Base-by-base conservation (phyloP, 2,329 filamentous ascomycete genomes). In the Cladosporium sp. region DNA sequence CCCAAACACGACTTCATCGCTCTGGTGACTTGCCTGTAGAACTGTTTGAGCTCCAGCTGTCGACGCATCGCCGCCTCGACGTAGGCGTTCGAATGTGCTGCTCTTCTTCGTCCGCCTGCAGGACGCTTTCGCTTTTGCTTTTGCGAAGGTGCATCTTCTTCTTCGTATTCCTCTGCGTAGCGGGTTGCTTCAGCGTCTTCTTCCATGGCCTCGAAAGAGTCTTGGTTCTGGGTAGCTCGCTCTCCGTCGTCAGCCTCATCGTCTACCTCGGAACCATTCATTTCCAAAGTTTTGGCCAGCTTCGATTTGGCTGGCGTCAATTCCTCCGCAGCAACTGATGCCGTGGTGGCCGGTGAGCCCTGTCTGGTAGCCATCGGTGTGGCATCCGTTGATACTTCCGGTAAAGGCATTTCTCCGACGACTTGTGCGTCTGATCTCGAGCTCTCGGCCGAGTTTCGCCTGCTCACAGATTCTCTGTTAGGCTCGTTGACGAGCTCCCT, bases 31-130 rank as follows among this genome's bases (percentile, higher is more conserved):
- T 77, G 73, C n/a, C 81, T 77, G 67, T 81, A 88, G 19, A 76
- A 75, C 52, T 81, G 80, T 67, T 85, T 85, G 61, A 88, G 74
- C 60, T 85, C 79, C 59, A 84, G 77, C 64, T 84, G 81, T 51
- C 85, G 82, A 48, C 74, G 70, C 58, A 77, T 65, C 52, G 73
- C 69, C 13, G 70, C 68, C 61, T 77, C 75, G 44, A 77, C 66
- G 49, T 70, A 69, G 40, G 69, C 63, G 59, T 73, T 69, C 49
- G 71, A 60, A 68, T 77, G 73, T 49, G 72, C 72, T 56, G 74
- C 74, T 63, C 75, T 68, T 43, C 74, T 67, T 56, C 74, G 68
- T 53, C 73, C 74, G 35, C 60, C 59, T 3, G 58, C 51, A 16
- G 40, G 40, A 19, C 35, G 33, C 8, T 35, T 22, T 31, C 41